Base-by-base conservation (phyloP, 2,329 filamentous ascomycete genomes). In the Clathrospora elynae region DNA sequence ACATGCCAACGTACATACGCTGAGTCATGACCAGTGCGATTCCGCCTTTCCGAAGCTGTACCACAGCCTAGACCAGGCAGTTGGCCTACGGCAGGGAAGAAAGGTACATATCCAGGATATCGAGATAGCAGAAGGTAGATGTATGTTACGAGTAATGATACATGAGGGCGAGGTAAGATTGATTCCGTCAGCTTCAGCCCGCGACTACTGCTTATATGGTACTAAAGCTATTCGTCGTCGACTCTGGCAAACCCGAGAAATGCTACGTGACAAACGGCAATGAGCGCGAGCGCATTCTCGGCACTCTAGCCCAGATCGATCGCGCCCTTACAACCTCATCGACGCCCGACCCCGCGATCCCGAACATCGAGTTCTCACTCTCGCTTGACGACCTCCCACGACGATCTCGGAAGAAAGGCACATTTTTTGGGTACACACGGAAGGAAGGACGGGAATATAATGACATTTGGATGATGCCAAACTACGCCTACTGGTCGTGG, bases 401-500 rank as follows among this genome's bases (percentile, higher is more conserved):
- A 29, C 61, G 64, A 14, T 66, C 62, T 4, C 62, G 55, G 26
- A 36, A 32, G 14, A 45, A 61, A 4, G 61, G 60, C 9, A 48
- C 52, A 4, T 63, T 67, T 37, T 63, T 66, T 19, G 64, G 59
- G 9, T 66, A 64, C 40, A 67, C 64, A 6, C 51, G 62, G 18
- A 61, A 66, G 38, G 61, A 66, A 25, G 46, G 33, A 1, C 43
- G 33, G 11, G 55, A 60, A 20, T 67, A 67, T 32, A 46, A 61
- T 26, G 57, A 67, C 33, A 59, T 66, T 26, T 67, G 64, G 64
- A 55, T 67, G 51, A 66, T 67, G 59, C 64, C 64, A 16, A 66
- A 67, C 47, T 67, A 65, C 35, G 63, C 61, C 8, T 67, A 65
- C 46, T 67, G 64, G 64, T 59, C 57, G 18, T 67, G 64, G 64